Conservation (phyloP, 495 filamentous ascomycete genomes). For the Jackrogersella minutella region DNA sequence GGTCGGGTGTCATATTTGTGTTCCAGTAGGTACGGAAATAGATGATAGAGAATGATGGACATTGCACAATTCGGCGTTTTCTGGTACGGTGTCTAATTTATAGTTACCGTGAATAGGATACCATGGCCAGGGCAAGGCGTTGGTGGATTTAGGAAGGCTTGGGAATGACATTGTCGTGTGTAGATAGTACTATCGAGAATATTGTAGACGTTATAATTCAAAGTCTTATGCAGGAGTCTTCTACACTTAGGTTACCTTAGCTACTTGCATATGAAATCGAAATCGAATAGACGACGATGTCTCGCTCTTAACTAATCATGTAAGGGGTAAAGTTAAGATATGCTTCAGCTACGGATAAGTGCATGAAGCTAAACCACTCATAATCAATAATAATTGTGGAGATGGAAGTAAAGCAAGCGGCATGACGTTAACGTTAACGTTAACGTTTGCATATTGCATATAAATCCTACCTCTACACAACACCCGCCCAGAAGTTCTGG, state of each 20-base stretch:
- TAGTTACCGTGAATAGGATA: not conserved
- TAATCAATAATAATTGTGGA: conserved; percentile 3
- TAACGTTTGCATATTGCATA: conserved; percentile 2
- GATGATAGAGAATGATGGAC: not conserved
- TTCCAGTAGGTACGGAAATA: conserved; percentile 60
- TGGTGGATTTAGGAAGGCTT: not conserved
- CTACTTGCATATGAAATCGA: not conserved
- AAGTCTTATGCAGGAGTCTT: not conserved
- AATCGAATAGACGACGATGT: not conserved
- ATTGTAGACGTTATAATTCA: not conserved
- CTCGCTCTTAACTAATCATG: not conserved
- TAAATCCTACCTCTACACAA: conserved; percentile 14
- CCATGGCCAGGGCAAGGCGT: conserved; percentile 4
- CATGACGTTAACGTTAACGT: conserved; percentile 7
- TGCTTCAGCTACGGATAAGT: not conserved
- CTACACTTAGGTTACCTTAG: not conserved
- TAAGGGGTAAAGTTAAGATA: not conserved
- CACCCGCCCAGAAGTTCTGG: not conserved
- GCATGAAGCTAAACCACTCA: not conserved
- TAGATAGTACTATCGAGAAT: not conserved
- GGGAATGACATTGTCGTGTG: not conserved
- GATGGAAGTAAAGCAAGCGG: not conserved
- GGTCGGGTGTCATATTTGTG: conserved; percentile 91
- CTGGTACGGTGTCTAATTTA: not conserved
- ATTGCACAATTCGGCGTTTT: conserved; percentile 2